Percentiles rank a stretch among this genome's conserved stretches.
These are phyloP conservation scores for Nakataea oryzae DNA, from an alignment of 2,329 filamentous ascomycete species.

Conservation along the genomic window DNA sequence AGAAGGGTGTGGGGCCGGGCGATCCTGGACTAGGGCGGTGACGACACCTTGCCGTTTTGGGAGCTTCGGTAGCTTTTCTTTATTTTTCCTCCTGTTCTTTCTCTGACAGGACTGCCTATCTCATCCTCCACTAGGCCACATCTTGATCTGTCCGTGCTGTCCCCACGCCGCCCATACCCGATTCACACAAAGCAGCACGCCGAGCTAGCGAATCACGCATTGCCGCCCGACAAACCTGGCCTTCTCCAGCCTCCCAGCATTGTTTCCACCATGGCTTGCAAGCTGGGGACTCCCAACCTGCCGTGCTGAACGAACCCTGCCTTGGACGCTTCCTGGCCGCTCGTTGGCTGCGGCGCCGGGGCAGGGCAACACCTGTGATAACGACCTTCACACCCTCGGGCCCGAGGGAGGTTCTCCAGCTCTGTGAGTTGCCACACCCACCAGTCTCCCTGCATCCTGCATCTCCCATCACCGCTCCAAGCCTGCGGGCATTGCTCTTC, in stretches of 20 bases:
- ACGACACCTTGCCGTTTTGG: not conserved
- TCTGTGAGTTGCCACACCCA: not conserved
- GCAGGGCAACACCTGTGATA: not conserved
- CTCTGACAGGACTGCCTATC: no score
- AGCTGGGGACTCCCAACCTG: not conserved
- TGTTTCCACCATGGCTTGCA: not conserved
- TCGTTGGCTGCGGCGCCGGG: not conserved
- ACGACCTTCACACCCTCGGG: not conserved
- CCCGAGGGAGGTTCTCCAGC: no score
- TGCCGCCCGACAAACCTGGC: not conserved
- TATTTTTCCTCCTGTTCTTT: not conserved
- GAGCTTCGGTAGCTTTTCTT: not conserved
- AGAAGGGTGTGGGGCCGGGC: not conserved
- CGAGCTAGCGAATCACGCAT: not conserved
- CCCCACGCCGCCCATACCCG: not conserved
- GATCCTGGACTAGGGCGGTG: not conserved
- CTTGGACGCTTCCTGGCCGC: not conserved
- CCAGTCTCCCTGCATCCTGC: no score
- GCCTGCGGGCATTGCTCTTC: not conserved
- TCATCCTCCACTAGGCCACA: not conserved
- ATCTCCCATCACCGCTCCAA: not conserved
- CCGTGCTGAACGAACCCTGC: not conserved
- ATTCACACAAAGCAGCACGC: not conserved
- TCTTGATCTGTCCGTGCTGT: not conserved
- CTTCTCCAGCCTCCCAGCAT: not conserved